Conservation (phyloP, 345 rosid species). For the Carallia pectinifolia region DNA sequence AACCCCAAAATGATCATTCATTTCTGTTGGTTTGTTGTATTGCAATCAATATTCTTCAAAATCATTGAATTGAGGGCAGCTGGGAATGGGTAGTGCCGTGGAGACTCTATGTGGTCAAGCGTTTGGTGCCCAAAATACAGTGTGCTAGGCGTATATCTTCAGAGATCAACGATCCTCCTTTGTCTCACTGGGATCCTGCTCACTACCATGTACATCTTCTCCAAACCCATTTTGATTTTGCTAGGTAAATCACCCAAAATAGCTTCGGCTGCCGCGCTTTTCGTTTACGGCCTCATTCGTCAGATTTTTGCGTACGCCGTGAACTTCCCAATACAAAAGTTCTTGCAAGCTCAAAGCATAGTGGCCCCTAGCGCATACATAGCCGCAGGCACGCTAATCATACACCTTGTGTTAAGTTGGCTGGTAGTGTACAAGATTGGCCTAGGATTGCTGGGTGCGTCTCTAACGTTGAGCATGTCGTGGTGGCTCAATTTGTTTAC, state of each 20-base stretch:
- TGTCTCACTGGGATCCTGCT: background rate
- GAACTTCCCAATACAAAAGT: background rate
- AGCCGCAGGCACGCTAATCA: background rate
- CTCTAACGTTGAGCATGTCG: constrained; percentile 49
- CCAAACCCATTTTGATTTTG: background rate
- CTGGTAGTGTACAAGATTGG: background rate
- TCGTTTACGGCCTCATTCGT: background rate
- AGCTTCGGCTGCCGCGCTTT: background rate
- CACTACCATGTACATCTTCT: background rate
- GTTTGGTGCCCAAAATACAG: background rate
- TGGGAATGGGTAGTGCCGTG: background rate
- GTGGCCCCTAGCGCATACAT: background rate
- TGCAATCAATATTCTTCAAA: background rate
- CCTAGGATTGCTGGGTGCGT: constrained; percentile 43
- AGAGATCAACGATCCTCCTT: background rate
- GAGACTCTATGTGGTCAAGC: constrained; percentile 1
- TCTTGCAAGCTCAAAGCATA: background rate
- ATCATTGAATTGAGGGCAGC: background rate
- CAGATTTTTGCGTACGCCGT: no score
- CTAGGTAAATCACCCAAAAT: background rate
- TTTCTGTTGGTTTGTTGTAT: no score
- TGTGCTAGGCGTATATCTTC: background rate
- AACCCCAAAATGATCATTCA: no score
- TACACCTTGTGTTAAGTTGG: background rate
- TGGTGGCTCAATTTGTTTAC: constrained; percentile 51